phyloP scores from a whole-genome alignment of 2,329 filamentous ascomycete species.

The Huntiella decipiens region DNA sequence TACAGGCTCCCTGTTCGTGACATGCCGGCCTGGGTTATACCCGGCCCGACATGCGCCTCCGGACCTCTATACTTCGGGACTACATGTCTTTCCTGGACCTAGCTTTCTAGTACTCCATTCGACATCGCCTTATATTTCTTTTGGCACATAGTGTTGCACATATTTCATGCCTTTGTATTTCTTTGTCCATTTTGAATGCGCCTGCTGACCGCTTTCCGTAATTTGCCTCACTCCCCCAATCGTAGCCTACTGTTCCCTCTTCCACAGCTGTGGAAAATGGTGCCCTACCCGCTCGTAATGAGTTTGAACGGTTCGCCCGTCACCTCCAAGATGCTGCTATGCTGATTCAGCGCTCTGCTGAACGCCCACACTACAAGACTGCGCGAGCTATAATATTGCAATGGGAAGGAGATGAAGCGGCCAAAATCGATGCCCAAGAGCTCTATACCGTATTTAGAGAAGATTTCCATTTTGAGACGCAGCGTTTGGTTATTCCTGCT shows the following conservation, averaged over 20 bases:
- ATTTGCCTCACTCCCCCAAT: neutral
- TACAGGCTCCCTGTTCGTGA: no score
- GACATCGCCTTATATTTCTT: no score
- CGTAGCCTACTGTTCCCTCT: slow-evolving; percentile 3
- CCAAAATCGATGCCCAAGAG: slow-evolving; percentile 32
- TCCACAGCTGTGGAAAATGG: slow-evolving; percentile 7
- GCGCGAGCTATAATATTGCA: slow-evolving; percentile 41
- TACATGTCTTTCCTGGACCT: no score
- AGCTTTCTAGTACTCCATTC: no score
- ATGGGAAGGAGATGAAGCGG: slow-evolving; percentile 40
- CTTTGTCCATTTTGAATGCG: neutral
- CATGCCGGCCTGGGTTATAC: no score
- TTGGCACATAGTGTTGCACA: no score
- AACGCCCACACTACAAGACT: slow-evolving; percentile 35
- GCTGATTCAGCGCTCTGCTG: slow-evolving; percentile 44
- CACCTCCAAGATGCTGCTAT: slow-evolving; percentile 51
- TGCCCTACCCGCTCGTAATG: slow-evolving; percentile 23
- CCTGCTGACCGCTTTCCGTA: slow-evolving; percentile 1
- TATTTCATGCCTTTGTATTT: no score
- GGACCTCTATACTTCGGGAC: no score
- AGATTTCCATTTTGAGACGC: slow-evolving; percentile 40
- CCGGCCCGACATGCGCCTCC: no score
- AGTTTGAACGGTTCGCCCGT: slow-evolving; percentile 47
- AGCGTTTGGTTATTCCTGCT: slow-evolving; percentile 42
- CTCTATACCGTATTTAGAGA: slow-evolving; percentile 40